Conservation (phyloP, 768 basidiomycete genomes). For the Nidula microcarpa region DNA sequence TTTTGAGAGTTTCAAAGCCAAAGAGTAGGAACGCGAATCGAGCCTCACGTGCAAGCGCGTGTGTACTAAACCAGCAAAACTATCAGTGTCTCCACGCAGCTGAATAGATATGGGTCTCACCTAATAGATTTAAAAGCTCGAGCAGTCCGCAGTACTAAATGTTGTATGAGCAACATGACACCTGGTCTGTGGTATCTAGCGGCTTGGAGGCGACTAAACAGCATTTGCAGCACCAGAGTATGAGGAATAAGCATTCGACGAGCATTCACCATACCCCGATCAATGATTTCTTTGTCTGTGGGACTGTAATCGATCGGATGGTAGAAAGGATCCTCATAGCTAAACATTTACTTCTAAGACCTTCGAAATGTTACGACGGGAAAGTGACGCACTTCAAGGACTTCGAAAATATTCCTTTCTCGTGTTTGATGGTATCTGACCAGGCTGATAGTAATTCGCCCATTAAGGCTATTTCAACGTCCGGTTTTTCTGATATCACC, state of each 20-base stretch:
- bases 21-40: constrained; percentile 90
- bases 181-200: constrained; percentile 84
- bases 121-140: constrained; percentile 69
- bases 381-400: constrained; percentile 64
- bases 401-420: constrained; percentile 81
- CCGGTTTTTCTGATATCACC: constrained; percentile 84
- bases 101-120: constrained; percentile 33
- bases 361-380: background rate
- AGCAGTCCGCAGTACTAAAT: constrained; percentile 80
- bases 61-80: constrained; percentile 54
- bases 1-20: constrained; percentile 88
- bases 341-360: constrained; percentile 23
- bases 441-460: constrained; percentile 85
- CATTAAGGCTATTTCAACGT: constrained; percentile 80
- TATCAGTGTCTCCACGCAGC: background rate
- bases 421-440: constrained; percentile 73
- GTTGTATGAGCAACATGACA: constrained; percentile 82
- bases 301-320: constrained; percentile 86
- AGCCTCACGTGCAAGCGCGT: constrained; percentile 86
- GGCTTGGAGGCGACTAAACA: constrained; percentile 90
- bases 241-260: constrained; percentile 81
- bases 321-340: constrained; percentile 86
- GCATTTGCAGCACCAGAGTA: constrained; percentile 77
- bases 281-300: constrained; percentile 81
- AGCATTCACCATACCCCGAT: constrained; percentile 66